These are phyloP conservation scores for Malus hybrid DNA, from an alignment of 331 rosid genomes.

Conservation along the genomic window DNA sequence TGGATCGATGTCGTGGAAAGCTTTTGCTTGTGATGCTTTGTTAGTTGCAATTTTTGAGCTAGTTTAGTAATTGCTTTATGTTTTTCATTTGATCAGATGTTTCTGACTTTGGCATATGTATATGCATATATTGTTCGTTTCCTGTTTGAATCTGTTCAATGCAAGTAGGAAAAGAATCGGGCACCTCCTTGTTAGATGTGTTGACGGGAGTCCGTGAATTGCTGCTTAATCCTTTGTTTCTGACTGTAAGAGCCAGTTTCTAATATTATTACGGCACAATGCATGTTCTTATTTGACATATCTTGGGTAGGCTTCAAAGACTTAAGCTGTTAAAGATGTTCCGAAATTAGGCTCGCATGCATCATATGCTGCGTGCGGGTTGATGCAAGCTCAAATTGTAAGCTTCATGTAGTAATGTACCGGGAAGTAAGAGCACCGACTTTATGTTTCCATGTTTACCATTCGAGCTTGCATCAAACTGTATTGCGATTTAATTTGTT, in stretches of 20 bases:
- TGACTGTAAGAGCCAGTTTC: neutral
- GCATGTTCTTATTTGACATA: too few relatives aligned
- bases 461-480: too few relatives aligned
- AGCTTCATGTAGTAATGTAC: too few relatives aligned
- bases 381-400: too few relatives aligned
- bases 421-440: too few relatives aligned
- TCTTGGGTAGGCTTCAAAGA: too few relatives aligned
- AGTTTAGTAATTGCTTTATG: neutral
- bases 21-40: neutral
- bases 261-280: too few relatives aligned
- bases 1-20: neutral
- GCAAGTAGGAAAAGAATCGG: neutral
- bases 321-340: too few relatives aligned
- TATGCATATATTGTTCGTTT: neutral
- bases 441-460: too few relatives aligned
- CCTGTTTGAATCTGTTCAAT: neutral
- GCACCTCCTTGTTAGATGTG: neutral
- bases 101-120: neutral
- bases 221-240: neutral
- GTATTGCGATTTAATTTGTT: too few relatives aligned
- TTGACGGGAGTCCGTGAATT: neutral
- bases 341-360: too few relatives aligned
- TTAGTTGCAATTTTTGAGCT: neutral
- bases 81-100: neutral
- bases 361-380: too few relatives aligned